These are phyloP conservation scores for Blastocystis sp. DNA, from an alignment of 352 stramenopile species.

Conservation along the genomic window DNA sequence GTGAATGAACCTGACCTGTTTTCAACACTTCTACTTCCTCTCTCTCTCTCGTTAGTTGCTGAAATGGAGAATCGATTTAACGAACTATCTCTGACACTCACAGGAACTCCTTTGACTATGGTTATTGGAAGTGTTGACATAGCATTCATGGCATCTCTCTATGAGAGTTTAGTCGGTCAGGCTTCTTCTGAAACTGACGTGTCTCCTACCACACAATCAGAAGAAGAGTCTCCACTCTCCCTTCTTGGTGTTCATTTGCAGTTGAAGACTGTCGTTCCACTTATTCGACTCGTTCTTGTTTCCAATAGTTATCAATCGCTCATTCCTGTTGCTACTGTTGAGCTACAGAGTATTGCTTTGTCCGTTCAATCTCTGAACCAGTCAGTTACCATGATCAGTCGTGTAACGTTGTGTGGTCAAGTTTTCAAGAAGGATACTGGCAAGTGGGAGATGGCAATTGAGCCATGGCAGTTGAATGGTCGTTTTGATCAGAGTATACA, in stretches of 20 bases:
- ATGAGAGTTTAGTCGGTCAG: neutral
- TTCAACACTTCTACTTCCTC: neutral
- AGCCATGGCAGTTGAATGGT: neutral
- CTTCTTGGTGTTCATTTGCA: neutral
- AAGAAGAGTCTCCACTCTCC: neutral
- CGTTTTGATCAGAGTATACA: neutral
- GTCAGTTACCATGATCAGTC: neutral
- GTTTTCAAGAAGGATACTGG: constrained; percentile 6
- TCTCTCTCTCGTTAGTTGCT: neutral
- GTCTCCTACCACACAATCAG: neutral
- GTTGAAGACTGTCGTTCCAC: neutral
- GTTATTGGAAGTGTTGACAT: neutral
- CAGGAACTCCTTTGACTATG: neutral
- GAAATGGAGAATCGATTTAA: neutral
- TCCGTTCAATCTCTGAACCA: neutral
- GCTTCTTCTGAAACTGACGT: neutral
- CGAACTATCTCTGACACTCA: neutral
- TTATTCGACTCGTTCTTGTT: neutral
- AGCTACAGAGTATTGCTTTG: neutral
- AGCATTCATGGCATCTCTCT: neutral
- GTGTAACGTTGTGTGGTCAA: neutral
- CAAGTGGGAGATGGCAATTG: constrained; percentile 9
- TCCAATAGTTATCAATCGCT: constrained; percentile 36
- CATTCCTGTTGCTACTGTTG: neutral
- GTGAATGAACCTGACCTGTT: neutral